phyloP scores from a whole-genome alignment of 441 rosid genomes.

The Gossypium laxum region DNA sequence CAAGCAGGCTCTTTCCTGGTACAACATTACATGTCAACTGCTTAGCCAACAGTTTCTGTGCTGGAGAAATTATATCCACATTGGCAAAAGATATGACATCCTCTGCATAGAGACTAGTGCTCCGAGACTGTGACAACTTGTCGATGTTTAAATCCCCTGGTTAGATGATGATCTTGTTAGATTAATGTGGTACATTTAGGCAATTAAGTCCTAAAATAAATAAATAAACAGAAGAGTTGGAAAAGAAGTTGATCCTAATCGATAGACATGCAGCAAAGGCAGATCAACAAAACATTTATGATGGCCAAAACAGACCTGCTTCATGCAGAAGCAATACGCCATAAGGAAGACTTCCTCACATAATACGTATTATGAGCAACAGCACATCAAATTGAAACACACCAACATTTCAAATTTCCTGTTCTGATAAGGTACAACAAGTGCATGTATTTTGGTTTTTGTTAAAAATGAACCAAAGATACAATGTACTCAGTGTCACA shows the following conservation, averaged over 20 bases:
- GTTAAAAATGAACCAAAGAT: background rate
- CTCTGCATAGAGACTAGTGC: constrained; percentile 30
- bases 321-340: background rate
- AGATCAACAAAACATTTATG: too few species aligned
- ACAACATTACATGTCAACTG: constrained; percentile 65
- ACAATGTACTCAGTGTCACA: background rate
- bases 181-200: background rate
- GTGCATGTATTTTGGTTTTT: background rate
- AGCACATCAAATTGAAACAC: background rate
- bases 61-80: constrained; percentile 84
- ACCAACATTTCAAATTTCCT: background rate
- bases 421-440: background rate
- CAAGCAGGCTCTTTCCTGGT: constrained; percentile 80
- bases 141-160: constrained; percentile 34
- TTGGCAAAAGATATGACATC: constrained; percentile 65
- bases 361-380: background rate
- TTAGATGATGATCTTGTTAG: constrained; percentile 9
- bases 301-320: too few species aligned
- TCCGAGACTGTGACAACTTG: constrained; percentile 23
- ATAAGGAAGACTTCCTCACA: background rate
- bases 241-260: background rate
- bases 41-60: constrained; percentile 82
- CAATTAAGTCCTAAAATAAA: background rate
- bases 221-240: background rate
- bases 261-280: too few species aligned